Evolutionary conservation across 75 land plant genomes (phyloP).

Genomic region (Picea glauca): DNA sequence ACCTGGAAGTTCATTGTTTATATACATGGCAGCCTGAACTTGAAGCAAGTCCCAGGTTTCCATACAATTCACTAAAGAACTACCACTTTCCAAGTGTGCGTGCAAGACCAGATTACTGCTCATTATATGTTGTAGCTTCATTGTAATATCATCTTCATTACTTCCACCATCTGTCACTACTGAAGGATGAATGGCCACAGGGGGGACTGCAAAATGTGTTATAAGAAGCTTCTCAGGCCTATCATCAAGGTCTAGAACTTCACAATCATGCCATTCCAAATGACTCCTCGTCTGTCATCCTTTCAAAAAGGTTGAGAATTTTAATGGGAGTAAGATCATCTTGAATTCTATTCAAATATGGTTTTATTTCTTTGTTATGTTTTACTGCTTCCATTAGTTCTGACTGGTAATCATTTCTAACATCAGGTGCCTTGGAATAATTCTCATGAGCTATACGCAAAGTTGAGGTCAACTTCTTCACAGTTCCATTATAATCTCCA

Average conservation of each 20-base stretch:
- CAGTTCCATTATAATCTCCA: constrained; percentile 73
- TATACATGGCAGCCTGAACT: constrained; percentile 70
- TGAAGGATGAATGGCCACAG: constrained; percentile 86
- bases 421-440: constrained; percentile 53
- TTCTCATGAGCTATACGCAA: constrained; percentile 69
- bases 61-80: constrained; percentile 39
- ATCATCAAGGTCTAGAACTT: constrained; percentile 71
- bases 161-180: constrained; percentile 74
- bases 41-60: constrained; percentile 81
- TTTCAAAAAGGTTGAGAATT: constrained; percentile 73
- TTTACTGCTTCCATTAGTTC: constrained; percentile 61
- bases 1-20: constrained; percentile 90
- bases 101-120: constrained; percentile 55
- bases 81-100: constrained; percentile 38
- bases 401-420: constrained; percentile 29
- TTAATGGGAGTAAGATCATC: constrained; percentile 62
- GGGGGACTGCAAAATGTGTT: constrained; percentile 82
- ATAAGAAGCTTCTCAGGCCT: constrained; percentile 91
- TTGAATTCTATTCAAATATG: constrained; percentile 28
- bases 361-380: constrained; percentile 51
- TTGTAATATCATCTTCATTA: constrained; percentile 86
- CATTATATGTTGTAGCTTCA: constrained; percentile 56
- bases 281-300: constrained; percentile 53
- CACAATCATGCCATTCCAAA: constrained; percentile 70
- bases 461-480: constrained; percentile 55